phyloP scores from a whole-genome alignment of 768 basidiomycete genomes.

The Russula abietina region DNA sequence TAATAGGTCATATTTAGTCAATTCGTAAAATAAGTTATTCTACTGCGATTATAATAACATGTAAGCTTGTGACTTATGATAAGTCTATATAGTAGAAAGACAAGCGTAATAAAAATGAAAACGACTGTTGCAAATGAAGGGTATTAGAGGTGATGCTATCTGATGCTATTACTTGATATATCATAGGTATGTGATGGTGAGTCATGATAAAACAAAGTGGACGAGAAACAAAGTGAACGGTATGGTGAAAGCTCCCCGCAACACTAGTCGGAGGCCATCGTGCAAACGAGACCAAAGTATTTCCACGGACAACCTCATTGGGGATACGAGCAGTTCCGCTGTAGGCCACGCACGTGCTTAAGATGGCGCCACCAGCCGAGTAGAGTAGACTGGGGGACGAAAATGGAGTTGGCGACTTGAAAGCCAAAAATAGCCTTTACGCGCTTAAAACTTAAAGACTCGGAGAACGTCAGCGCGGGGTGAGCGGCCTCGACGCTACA shows the following conservation, averaged over 20 bases:
- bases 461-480: not conserved
- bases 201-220: not conserved
- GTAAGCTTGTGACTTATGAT: not conserved
- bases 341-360: not conserved
- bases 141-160: not conserved
- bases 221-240: not conserved
- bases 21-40: not conserved
- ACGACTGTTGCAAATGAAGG: not conserved
- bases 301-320: not conserved
- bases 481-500: conserved; percentile 8
- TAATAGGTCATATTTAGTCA: no score
- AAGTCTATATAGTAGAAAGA: conserved; percentile 2
- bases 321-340: not conserved
- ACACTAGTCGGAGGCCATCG: not conserved
- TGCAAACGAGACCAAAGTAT: not conserved
- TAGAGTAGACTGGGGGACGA: not conserved
- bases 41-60: not conserved
- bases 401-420: not conserved
- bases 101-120: not conserved
- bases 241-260: not conserved
- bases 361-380: not conserved
- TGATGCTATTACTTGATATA: not conserved
- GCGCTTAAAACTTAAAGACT: not conserved
- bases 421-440: not conserved
- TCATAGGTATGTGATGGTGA: not conserved